These are phyloP conservation scores for Bidens hawaiensis DNA, from an alignment of 140 eudicot species.

Conservation along the genomic window DNA sequence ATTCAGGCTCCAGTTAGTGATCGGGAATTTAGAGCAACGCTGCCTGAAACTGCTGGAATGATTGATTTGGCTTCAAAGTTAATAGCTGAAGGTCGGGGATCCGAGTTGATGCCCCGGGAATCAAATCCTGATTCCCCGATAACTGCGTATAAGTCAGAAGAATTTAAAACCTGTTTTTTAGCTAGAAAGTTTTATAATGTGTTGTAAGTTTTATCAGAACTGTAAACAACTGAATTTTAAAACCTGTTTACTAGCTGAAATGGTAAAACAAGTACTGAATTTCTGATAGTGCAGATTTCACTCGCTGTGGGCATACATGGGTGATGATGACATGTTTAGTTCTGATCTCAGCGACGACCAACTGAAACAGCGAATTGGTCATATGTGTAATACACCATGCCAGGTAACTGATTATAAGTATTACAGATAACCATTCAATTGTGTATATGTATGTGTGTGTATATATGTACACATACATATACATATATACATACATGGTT, in stretches of 20 bases:
- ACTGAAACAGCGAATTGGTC: conserved; percentile 79
- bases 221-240: neutral
- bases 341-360: conserved; percentile 96
- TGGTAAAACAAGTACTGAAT: no score
- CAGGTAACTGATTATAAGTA: neutral
- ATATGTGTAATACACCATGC: conserved; percentile 21
- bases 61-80: conserved; percentile 85
- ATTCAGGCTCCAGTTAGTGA: conserved; percentile 99
- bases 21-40: conserved; percentile 82
- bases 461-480: no score
- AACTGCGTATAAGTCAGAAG: conserved; percentile 78
- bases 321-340: conserved; percentile 96
- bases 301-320: conserved; percentile 88
- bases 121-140: conserved; percentile 82
- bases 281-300: conserved; percentile 68
- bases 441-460: no score
- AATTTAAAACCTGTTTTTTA: conserved; percentile 5
- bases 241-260: no score
- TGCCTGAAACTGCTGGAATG: conserved; percentile 88
- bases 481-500: no score
- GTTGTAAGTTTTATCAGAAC: neutral
- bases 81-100: conserved; percentile 66
- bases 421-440: neutral
- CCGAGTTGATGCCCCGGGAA: conserved; percentile 82
- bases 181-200: neutral